Evolutionary conservation across 176 grass and related monocot genomes (phyloP).

Genomic region (Chloris gayana): DNA sequence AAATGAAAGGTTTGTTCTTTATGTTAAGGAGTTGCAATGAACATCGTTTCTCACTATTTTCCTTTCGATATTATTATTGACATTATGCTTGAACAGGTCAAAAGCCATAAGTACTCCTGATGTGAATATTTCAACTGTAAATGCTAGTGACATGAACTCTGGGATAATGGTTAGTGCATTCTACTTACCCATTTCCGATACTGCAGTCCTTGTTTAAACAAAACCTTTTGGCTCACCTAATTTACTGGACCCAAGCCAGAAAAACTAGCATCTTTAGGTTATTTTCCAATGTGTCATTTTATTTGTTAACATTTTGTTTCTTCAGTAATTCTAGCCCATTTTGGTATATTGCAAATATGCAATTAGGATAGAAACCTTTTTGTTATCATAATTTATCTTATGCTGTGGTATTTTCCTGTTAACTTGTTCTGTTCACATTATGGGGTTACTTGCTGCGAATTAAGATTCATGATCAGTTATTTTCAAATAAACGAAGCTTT

Average conservation of each 20-base stretch:
- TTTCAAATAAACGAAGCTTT: neutral
- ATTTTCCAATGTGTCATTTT: slow-evolving; percentile 4
- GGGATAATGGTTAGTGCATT: slow-evolving; percentile 42
- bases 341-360: slow-evolving; percentile 11
- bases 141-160: slow-evolving; percentile 20
- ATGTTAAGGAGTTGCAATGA: neutral
- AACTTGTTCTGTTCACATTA: neutral
- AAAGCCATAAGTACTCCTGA: slow-evolving; percentile 50
- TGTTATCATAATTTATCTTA: neutral
- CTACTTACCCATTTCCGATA: slow-evolving; percentile 3
- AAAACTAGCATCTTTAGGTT: neutral
- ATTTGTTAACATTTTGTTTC: neutral
- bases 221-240: neutral
- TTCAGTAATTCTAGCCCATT: neutral
- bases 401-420: neutral
- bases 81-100: slow-evolving; percentile 45
- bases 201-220: slow-evolving; percentile 5
- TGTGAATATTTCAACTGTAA: slow-evolving; percentile 46
- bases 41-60: slow-evolving; percentile 17
- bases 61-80: neutral
- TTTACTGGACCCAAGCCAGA: neutral
- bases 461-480: neutral
- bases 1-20: slow-evolving; percentile 57
- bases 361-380: neutral
- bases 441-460: neutral